Evolutionary conservation across 2,329 filamentous ascomycete genomes (phyloP).

Genomic region (Phaeoacremonium minimum): DNA sequence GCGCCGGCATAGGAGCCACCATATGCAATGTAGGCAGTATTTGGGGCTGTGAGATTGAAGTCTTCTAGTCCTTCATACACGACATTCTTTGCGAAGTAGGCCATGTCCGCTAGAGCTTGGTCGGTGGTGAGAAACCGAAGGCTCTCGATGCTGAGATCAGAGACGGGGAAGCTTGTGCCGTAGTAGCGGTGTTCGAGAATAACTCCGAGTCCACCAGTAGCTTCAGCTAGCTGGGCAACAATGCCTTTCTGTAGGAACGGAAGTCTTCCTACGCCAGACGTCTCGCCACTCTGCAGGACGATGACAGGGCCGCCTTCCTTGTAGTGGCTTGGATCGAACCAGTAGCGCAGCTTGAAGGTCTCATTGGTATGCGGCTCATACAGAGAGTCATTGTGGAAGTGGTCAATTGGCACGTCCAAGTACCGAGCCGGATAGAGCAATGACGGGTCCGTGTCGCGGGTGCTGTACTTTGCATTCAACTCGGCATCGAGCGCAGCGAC

Average conservation of each 20-base stretch:
- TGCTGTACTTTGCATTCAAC: conserved; percentile 2
- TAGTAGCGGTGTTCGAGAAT: conserved; percentile 88
- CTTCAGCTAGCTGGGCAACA: conserved; percentile 63
- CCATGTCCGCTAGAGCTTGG: conserved; percentile 76
- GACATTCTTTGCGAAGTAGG: conserved; percentile 73
- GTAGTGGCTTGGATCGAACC: conserved; percentile 77
- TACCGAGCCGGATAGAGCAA: conserved; percentile 31
- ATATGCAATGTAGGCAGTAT: conserved; percentile 71
- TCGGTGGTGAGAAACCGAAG: conserved; percentile 80
- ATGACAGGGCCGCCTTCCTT: conserved; percentile 76
- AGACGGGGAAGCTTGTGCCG: conserved; percentile 66
- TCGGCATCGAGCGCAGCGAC: conserved; percentile 1
- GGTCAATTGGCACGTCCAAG: conserved; percentile 59
- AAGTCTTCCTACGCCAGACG: conserved; percentile 56
- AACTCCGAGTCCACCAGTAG: conserved; percentile 71
- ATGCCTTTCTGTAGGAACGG: conserved; percentile 76
- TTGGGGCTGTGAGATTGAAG: conserved; percentile 59
- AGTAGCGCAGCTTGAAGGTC: conserved; percentile 71
- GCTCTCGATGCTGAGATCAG: conserved; percentile 62
- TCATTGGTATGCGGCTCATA: conserved; percentile 74
- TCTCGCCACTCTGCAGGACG: conserved; percentile 70
- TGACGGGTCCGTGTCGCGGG: conserved; percentile 5
- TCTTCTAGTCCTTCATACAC: conserved; percentile 67
- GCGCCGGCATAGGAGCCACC: conserved; percentile 82
- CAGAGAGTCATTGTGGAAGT: conserved; percentile 74